phyloP scores from a whole-genome alignment of 2,329 filamentous ascomycete genomes.

The Sarocladium strictum region DNA sequence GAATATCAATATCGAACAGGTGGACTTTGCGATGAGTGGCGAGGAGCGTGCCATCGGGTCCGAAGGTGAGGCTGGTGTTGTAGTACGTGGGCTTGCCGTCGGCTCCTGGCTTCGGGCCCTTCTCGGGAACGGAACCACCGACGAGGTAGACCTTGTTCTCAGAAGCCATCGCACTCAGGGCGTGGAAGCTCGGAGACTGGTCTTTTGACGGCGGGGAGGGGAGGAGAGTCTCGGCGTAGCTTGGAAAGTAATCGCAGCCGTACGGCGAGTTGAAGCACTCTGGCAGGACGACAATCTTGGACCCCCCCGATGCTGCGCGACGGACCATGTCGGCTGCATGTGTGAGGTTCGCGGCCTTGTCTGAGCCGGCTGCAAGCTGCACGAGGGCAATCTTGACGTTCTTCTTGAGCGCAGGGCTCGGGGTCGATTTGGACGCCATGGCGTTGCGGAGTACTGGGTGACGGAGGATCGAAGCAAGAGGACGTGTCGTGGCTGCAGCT shows the following conservation, averaged over 20 bases:
- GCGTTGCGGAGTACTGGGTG: conserved; percentile 21
- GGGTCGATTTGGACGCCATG: conserved; percentile 27
- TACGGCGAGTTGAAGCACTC: conserved; percentile 99
- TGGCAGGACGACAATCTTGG: conserved; percentile 83
- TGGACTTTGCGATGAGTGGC: conserved; percentile 90
- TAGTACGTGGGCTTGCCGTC: conserved; percentile 59
- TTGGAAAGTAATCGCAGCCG: conserved; percentile 81
- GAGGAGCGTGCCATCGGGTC: conserved; percentile 70
- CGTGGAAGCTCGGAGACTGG: conserved; percentile 78
- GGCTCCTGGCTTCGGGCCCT: conserved; percentile 33
- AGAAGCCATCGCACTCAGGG: conserved; percentile 70
- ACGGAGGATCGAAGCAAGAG: conserved; percentile 13
- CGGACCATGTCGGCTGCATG: conserved; percentile 78
- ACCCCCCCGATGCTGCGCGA: conserved; percentile 69
- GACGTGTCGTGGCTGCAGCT: background rate
- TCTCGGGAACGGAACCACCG: conserved; percentile 89
- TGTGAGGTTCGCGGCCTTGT: conserved; percentile 79
- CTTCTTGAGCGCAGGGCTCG: conserved; percentile 56
- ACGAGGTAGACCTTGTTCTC: conserved; percentile 77
- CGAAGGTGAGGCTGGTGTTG: conserved; percentile 86
- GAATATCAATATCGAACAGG: conserved; percentile 96
- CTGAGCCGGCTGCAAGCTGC: conserved; percentile 72
- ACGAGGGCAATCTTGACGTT: conserved; percentile 75
- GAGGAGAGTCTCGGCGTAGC: conserved; percentile 82
- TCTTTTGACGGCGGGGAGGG: conserved; percentile 66